A percentile compares a stretch with the other conserved stretches of the same genome.
Evolutionary conservation across 345 rosid species (phyloP).

Genomic region (Luvunga scandens): DNA sequence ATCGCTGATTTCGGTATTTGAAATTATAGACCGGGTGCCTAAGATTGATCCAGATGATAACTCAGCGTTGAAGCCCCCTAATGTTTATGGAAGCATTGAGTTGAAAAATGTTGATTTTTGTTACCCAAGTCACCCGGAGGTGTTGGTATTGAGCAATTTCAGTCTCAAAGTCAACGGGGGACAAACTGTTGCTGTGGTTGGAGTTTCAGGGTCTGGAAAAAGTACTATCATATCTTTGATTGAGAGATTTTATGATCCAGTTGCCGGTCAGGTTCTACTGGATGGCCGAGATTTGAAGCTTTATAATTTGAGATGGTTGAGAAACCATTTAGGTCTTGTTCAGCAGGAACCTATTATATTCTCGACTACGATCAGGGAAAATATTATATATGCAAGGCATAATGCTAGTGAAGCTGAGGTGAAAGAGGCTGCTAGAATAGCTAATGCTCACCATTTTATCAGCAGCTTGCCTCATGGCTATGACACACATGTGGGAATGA

Average conservation of each 20-base stretch:
- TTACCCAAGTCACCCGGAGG: slow-evolving; percentile 88
- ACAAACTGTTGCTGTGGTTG: slow-evolving; percentile 97
- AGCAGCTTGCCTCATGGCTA: slow-evolving; percentile 98
- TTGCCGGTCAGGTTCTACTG: slow-evolving; percentile 91
- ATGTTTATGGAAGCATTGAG: slow-evolving; percentile 96
- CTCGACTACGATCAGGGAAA: slow-evolving; percentile 92
- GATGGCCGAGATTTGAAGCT: slow-evolving; percentile 91
- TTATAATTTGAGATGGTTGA: slow-evolving; percentile 91
- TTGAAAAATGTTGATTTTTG: slow-evolving; percentile 94
- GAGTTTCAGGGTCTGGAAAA: slow-evolving; percentile 99
- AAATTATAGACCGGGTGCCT: slow-evolving; percentile 93
- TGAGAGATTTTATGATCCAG: slow-evolving; percentile 95
- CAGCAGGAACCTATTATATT: slow-evolving; percentile 98
- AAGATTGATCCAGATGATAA: slow-evolving; percentile 93
- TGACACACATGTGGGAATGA: slow-evolving; percentile 97
- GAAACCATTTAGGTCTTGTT: slow-evolving; percentile 92
- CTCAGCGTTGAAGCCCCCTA: slow-evolving; percentile 86
- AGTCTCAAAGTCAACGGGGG: slow-evolving; percentile 94
- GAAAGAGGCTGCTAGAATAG: slow-evolving; percentile 99
- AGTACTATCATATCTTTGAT: slow-evolving; percentile 95
- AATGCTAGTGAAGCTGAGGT: slow-evolving; percentile 97
- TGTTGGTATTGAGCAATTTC: slow-evolving; percentile 93
- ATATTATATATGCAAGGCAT: slow-evolving; percentile 96
- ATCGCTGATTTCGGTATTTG: slow-evolving; percentile 92
- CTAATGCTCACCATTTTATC: slow-evolving; percentile 98